phyloP scores from a whole-genome alignment of 2,329 filamentous ascomycete species.

The Hypoxylon sp. region DNA sequence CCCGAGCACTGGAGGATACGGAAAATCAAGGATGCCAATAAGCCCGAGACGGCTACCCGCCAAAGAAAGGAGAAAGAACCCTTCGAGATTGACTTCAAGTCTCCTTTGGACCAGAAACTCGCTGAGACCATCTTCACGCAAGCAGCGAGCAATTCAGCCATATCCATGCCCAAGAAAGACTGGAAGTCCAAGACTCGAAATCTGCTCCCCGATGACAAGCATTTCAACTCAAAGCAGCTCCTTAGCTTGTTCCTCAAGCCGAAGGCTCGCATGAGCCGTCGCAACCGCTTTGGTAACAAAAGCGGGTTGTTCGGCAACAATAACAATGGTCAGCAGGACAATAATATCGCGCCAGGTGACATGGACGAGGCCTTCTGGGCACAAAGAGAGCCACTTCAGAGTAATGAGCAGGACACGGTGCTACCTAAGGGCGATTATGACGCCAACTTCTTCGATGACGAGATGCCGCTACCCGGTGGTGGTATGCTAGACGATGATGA shows the following conservation, averaged over 20 bases:
- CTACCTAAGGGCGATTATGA: slow-evolving; percentile 86
- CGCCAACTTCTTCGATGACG: slow-evolving; percentile 97
- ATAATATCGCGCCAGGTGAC: slow-evolving; percentile 76
- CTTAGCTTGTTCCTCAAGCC: slow-evolving; percentile 94
- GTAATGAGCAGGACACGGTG: slow-evolving; percentile 64
- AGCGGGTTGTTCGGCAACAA: slow-evolving; percentile 58
- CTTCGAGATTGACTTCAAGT: slow-evolving; percentile 92
- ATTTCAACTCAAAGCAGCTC: slow-evolving; percentile 95
- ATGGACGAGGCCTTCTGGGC: slow-evolving; percentile 99
- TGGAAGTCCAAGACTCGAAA: slow-evolving; percentile 96
- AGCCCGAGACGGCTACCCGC: slow-evolving; percentile 71
- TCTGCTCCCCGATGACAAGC: slow-evolving; percentile 95
- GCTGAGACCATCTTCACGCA: slow-evolving; percentile 86
- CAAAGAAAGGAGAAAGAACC: slow-evolving; percentile 95
- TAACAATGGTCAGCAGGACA: slow-evolving; percentile 61
- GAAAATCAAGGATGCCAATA: slow-evolving; percentile 85
- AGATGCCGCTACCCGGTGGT: slow-evolving; percentile 75
- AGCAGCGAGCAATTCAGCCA: slow-evolving; percentile 83
- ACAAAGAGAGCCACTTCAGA: slow-evolving; percentile 69
- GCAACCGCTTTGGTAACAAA: slow-evolving; percentile 64
- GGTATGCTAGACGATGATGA: slow-evolving; percentile 74
- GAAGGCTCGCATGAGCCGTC: slow-evolving; percentile 83
- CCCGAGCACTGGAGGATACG: slow-evolving; percentile 99
- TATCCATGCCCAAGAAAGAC: slow-evolving; percentile 91
- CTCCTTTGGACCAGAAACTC: slow-evolving; percentile 78